Conservation (phyloP, 306 rosid species). For the Urtica urens region DNA sequence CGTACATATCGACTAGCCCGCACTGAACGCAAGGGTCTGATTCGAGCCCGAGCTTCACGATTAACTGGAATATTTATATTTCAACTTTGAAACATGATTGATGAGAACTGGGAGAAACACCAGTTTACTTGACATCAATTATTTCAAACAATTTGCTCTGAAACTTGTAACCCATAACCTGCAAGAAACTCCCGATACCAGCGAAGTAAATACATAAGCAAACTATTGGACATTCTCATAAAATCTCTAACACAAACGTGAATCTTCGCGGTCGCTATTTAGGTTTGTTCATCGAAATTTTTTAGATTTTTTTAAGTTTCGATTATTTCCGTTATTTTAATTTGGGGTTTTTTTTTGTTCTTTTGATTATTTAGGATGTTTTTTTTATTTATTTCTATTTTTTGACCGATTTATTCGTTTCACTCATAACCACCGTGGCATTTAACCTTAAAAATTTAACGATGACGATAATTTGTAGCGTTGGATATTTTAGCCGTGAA, state of each 20-base stretch:
- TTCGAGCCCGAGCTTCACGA: constrained; percentile 36
- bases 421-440: too few relatives aligned
- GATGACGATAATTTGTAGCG: too few relatives aligned
- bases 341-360: too few relatives aligned
- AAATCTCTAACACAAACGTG: constrained; percentile 46
- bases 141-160: constrained; percentile 66
- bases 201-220: constrained; percentile 11
- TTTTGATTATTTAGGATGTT: too few relatives aligned
- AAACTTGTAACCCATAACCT: constrained; percentile 86
- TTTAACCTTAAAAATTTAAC: too few relatives aligned
- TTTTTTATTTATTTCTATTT: too few relatives aligned
- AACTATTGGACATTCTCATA: constrained; percentile 4
- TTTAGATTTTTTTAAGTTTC: too few relatives aligned
- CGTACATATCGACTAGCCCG: constrained; percentile 51
- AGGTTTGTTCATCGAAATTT: too few relatives aligned
- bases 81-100: not conserved
- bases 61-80: too few relatives aligned
- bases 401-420: too few relatives aligned
- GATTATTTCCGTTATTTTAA: too few relatives aligned
- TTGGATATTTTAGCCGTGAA: too few relatives aligned
- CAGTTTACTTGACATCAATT: constrained; percentile 57
- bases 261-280: constrained; percentile 70
- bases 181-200: constrained; percentile 20
- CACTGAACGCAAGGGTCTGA: constrained; percentile 35
- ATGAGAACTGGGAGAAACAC: constrained; percentile 7